Evolutionary conservation across 306 rosid genomes (phyloP), one percentile per base, ranked within the genome.

Genomic region (Quercus aquifolioides): DNA sequence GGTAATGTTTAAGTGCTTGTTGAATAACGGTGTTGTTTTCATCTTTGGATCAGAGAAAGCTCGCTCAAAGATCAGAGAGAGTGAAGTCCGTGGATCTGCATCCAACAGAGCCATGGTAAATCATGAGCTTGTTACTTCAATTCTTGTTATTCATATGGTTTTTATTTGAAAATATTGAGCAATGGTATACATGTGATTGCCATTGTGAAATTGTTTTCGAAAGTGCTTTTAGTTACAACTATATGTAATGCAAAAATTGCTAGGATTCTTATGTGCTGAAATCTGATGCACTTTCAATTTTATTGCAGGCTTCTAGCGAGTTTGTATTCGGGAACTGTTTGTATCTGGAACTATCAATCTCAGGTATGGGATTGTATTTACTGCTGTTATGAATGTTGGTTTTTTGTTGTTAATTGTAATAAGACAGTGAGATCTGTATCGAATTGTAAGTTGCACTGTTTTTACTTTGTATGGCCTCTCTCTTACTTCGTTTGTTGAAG

Each of bases 21-120:
- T 41, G 76, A 58, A 52, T 82, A 73, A 88, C 83, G 6, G 17
- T 46, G 12, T 71, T 9, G 25, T 57, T 6, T 75, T 58, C 17
- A 54, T 55, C 18, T 79, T 38, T 76, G 79, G 49, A 80, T 65
- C 88, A 87, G 91, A 85, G 91, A 77, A 87, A 89, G 82, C 92
- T 89, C 72, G 89, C 91, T 30, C 89, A 89, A 82, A 85, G 93
- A 81, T 85, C 93, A 76, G 90, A 89, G 71, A 85, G 93, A 70
- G 99, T 96, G 71, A 96, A 96, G 80, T 96, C 97, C 69, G 99
- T 93, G 88, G 99, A 96, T 93, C 93, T 96, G 41, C 99, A 96
- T 89, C 99, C 99, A 52, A 93, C 97, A 52, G 99, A 96, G 67
- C 99, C 99, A 93, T 96, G 99, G 99, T 96, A 96, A 84, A 35